These are phyloP conservation scores for Cercospora sesami DNA, from an alignment of 2,329 filamentous ascomycete species.

Conservation along the genomic window DNA sequence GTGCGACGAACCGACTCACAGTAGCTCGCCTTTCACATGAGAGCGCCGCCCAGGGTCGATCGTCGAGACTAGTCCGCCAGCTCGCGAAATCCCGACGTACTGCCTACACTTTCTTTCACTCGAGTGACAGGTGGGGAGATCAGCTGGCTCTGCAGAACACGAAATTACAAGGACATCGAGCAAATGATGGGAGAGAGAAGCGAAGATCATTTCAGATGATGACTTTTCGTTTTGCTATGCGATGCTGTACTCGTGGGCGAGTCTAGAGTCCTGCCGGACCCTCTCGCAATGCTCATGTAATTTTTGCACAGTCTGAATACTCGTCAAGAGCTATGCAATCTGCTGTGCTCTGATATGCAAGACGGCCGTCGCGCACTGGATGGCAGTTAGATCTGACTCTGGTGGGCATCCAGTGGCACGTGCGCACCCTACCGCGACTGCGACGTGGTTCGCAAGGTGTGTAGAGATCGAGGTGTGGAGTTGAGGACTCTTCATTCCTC, in stretches of 20 bases:
- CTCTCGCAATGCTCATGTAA: constrained; percentile 4
- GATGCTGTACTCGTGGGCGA: constrained; percentile 9
- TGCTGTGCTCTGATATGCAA: constrained; percentile 12
- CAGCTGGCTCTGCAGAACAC: background rate
- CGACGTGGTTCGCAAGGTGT: background rate
- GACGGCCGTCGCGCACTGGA: constrained; percentile 5
- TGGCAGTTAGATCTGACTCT: background rate
- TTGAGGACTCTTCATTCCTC: constrained; percentile 17
- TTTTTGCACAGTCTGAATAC: constrained; percentile 8
- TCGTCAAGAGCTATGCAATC: constrained; percentile 8
- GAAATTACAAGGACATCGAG: background rate
- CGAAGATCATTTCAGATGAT: background rate
- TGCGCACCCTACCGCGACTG: background rate
- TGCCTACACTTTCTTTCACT: background rate
- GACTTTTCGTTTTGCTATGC: constrained; percentile 6
- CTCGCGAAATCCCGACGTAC: background rate
- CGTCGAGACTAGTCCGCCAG: background rate
- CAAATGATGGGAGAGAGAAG: background rate
- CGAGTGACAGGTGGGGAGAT: background rate
- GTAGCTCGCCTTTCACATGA: constrained; percentile 10
- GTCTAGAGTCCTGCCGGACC: background rate
- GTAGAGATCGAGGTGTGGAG: background rate
- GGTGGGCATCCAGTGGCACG: background rate
- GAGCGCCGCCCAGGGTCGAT: background rate
- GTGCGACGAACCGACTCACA: constrained; percentile 3